Percentiles rank a stretch among this genome's conserved stretches.
These are phyloP conservation scores for Zasmidium angulare DNA, from an alignment of 2,329 filamentous ascomycete genomes.

Conservation along the genomic window DNA sequence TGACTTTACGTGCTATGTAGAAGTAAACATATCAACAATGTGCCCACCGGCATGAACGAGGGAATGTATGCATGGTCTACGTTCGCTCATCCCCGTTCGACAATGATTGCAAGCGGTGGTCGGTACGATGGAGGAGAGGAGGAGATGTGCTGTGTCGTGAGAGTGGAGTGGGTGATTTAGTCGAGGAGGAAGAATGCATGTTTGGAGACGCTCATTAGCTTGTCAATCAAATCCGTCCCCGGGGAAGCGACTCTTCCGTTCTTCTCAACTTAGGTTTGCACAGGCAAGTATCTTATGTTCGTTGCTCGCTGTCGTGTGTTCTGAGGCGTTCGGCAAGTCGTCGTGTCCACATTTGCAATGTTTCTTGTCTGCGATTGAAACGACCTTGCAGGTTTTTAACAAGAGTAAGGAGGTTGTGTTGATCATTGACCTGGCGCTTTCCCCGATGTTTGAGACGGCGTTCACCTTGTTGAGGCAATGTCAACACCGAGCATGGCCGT, in stretches of 20 bases:
- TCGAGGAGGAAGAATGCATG: not conserved
- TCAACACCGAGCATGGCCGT: no score
- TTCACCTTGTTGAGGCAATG: no score
- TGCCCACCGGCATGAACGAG: conserved; percentile 6
- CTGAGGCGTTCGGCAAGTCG: no score
- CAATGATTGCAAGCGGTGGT: conserved; percentile 11
- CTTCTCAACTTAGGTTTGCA: no score
- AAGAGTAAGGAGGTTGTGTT: no score
- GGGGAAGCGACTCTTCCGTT: not conserved
- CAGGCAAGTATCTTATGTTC: no score
- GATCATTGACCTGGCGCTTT: no score
- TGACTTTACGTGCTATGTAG: not conserved
- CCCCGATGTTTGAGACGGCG: no score
- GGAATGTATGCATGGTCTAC: conserved; percentile 6
- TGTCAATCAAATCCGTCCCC: conserved; percentile 18
- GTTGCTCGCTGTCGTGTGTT: no score
- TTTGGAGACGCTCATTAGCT: conserved; percentile 16
- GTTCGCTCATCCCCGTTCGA: conserved; percentile 6
- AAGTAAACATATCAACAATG: conserved; percentile 12
- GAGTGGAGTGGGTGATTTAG: not conserved
- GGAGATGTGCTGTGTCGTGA: conserved; percentile 5
- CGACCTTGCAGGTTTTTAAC: no score
- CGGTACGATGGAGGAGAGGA: conserved; percentile 3
- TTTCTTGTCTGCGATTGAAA: no score
- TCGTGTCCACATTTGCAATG: no score